Conservation (phyloP, 1,139 yeast genomes). For the Candida sp. region DNA sequence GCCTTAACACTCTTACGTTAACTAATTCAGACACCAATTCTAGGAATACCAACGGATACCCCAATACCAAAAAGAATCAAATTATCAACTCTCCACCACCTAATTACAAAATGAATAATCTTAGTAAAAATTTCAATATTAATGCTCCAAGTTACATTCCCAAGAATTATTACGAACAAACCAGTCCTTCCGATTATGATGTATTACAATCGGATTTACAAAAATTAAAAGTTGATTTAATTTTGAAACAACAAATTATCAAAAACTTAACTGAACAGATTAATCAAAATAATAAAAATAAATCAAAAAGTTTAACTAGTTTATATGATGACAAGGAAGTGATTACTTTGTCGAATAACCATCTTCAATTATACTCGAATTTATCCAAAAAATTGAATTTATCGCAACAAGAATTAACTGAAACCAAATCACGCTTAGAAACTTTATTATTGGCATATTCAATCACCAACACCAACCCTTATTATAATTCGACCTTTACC, state of each 20-base stretch:
- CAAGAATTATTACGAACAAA: conserved; percentile 4
- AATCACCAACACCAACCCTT: conserved; percentile 12
- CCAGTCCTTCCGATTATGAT: conserved; percentile 4
- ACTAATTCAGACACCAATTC: not conserved
- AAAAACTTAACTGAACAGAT: conserved; percentile 32
- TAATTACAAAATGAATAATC: not conserved
- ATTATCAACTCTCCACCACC: not conserved
- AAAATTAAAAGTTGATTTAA: conserved; percentile 28
- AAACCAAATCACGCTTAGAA: conserved; percentile 61
- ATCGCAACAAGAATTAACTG: conserved; percentile 54
- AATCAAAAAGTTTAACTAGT: conserved; percentile 9
- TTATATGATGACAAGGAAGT: conserved; percentile 3
- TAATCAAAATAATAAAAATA: conserved; percentile 13
- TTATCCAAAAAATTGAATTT: conserved; percentile 48
- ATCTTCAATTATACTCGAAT: conserved; percentile 46
- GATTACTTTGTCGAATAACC: conserved; percentile 30
- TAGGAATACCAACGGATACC: not conserved
- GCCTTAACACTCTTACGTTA: not conserved
- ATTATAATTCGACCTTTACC: conserved; percentile 19
- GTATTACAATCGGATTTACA: conserved; percentile 18
- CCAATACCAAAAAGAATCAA: not conserved
- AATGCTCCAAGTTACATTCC: conserved; percentile 32
- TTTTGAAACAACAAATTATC: conserved; percentile 32
- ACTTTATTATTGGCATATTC: conserved; percentile 44
- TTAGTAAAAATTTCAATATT: conserved; percentile 13